Percentiles rank a stretch among this genome's conserved stretches.
These are phyloP conservation scores for Posidonia oceanica DNA, from an alignment of 116 monocot genomes.

Conservation along the genomic window DNA sequence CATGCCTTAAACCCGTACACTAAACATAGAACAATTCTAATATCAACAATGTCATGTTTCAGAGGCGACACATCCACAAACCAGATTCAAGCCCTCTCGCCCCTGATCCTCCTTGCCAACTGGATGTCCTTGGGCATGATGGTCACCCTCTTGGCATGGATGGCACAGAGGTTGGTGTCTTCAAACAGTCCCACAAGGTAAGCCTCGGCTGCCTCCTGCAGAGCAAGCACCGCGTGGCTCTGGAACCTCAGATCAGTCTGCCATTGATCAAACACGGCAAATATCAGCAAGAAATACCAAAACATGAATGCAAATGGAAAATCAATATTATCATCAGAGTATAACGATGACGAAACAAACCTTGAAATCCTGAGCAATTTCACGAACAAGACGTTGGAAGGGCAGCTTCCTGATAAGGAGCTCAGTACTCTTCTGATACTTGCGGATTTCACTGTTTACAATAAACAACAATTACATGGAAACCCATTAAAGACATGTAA, in stretches of 20 bases:
- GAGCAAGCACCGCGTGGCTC: conserved; percentile 17
- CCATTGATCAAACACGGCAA: not conserved
- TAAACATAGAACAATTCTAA: not conserved
- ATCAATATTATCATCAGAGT: too few species aligned
- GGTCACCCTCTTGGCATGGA: conserved; percentile 19
- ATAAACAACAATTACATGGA: not conserved
- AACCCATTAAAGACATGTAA: not conserved
- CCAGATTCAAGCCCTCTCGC: conserved; percentile 12
- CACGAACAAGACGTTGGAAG: conserved; percentile 11
- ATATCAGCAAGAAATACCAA: not conserved
- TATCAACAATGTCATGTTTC: not conserved
- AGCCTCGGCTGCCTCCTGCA: conserved; percentile 18
- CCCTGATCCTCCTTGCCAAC: conserved; percentile 16
- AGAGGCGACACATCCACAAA: not conserved
- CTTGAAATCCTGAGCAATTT: conserved; percentile 19
- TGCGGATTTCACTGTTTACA: conserved; percentile 9
- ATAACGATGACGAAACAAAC: not conserved
- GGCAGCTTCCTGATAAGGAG: conserved; percentile 14
- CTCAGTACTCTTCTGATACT: conserved; percentile 18
- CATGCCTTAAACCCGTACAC: too few species aligned
- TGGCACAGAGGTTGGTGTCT: conserved; percentile 15
- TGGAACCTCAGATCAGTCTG: conserved; percentile 25
- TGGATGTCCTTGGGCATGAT: conserved; percentile 21
- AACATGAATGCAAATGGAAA: not conserved
- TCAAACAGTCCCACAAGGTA: conserved; percentile 21